Evolutionary conservation across 78 protist genomes (phyloP).

Genomic region (Dictyostelium capitatum): DNA sequence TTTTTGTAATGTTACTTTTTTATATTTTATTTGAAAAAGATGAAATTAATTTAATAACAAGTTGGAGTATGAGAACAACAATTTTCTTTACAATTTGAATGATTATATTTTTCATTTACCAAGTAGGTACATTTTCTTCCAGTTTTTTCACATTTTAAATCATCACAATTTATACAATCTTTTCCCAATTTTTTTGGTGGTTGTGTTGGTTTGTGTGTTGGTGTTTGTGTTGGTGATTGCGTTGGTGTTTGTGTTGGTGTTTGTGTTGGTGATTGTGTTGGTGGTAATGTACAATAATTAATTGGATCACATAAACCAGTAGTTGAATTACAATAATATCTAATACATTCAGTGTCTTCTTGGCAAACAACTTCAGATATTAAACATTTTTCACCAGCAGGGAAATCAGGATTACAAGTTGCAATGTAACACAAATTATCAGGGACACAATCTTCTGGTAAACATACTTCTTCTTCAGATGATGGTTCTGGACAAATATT

Average conservation of each 20-base stretch:
- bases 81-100: background rate
- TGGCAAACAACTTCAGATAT: background rate
- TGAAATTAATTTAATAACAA: background rate
- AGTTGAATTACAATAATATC: background rate
- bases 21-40: too few species aligned
- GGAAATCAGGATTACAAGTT: background rate
- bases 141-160: background rate
- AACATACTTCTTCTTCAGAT: background rate
- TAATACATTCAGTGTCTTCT: background rate
- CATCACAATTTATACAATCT: background rate
- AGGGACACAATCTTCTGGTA: background rate
- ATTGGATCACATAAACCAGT: background rate
- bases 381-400: background rate
- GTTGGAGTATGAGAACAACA: slow-evolving; percentile 6
- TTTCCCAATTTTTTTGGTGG: background rate
- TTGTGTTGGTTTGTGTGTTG: background rate
- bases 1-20: too few species aligned
- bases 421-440: background rate
- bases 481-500: background rate
- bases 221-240: background rate
- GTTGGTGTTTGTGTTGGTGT: background rate
- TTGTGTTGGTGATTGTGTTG: background rate
- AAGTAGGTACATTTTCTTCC: background rate
- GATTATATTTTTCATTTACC: background rate
- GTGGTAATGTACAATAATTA: background rate